phyloP scores from a whole-genome alignment of 257 asterid genomes.

The Coffea canephora region DNA sequence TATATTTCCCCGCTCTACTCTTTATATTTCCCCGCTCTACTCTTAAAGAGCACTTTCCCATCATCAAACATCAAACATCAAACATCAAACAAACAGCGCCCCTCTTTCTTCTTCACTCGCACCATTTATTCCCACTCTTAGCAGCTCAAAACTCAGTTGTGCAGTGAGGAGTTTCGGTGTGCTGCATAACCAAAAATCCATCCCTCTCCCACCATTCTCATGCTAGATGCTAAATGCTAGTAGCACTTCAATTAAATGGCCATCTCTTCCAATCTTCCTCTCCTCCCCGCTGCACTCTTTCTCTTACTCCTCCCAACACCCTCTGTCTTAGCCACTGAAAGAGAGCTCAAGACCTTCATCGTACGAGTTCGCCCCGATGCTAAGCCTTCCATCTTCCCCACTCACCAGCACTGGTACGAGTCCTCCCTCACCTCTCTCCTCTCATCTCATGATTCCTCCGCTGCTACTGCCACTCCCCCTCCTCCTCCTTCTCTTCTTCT shows the following conservation, averaged over 20 bases:
- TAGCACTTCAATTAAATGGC: background rate
- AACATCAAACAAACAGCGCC: too few species aligned
- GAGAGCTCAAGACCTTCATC: conserved; percentile 41
- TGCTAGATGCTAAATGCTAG: too few species aligned
- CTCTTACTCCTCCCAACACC: background rate
- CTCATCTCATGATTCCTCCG: background rate
- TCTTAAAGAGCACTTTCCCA: too few species aligned
- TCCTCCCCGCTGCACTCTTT: background rate
- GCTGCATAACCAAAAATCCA: too few species aligned
- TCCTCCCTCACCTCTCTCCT: conserved; percentile 49
- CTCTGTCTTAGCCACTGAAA: conserved; percentile 5
- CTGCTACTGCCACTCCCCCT: background rate
- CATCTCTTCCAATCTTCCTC: background rate
- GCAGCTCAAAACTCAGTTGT: too few species aligned
- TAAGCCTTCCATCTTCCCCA: conserved; percentile 64
- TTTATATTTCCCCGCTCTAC: too few species aligned
- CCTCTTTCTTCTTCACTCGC: too few species aligned
- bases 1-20: too few species aligned
- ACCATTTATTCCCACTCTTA: too few species aligned
- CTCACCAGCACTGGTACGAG: conserved; percentile 64
- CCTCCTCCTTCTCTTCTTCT: conserved; percentile 19
- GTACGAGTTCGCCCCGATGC: conserved; percentile 54
- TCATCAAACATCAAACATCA: too few species aligned
- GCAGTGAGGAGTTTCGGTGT: too few species aligned
- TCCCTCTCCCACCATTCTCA: too few species aligned